Evolutionary conservation across 345 rosid genomes (phyloP).

Genomic region (Syzygium oleosum): DNA sequence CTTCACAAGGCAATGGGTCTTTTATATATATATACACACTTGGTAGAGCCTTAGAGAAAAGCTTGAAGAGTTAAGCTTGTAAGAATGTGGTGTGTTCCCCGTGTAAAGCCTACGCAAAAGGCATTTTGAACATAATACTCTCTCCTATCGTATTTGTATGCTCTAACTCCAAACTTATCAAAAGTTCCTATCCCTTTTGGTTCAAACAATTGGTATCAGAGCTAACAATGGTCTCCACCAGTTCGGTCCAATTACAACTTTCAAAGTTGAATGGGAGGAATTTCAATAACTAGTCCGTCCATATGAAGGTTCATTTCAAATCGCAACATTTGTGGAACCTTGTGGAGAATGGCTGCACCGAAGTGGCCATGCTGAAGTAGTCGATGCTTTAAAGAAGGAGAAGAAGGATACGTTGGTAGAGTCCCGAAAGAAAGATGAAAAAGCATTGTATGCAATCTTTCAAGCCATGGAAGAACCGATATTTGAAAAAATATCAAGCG

Average conservation of each 20-base stretch:
- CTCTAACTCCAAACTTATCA: neutral
- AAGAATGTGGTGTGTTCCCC: neutral
- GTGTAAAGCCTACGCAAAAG: neutral
- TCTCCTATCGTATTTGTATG: neutral
- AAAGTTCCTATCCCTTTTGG: neutral
- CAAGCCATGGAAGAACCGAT: no score
- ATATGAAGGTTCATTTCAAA: neutral
- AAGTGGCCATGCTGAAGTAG: no score
- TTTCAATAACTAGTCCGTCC: neutral
- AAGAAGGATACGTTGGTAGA: neutral
- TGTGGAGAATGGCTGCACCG: no score
- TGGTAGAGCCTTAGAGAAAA: neutral
- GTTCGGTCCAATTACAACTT: neutral
- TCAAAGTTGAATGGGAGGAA: no score
- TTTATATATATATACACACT: no score
- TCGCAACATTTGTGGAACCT: neutral
- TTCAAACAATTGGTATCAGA: neutral
- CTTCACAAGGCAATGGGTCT: no score
- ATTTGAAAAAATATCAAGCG: no score
- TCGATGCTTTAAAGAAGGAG: neutral
- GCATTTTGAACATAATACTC: neutral
- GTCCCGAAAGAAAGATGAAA: no score
- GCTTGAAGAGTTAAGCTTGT: neutral
- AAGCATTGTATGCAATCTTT: neutral
- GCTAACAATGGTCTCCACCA: accelerated